Base-by-base conservation (phyloP, 805 yeast genomes). In the Metschnikowia drakensbergensis region DNA sequence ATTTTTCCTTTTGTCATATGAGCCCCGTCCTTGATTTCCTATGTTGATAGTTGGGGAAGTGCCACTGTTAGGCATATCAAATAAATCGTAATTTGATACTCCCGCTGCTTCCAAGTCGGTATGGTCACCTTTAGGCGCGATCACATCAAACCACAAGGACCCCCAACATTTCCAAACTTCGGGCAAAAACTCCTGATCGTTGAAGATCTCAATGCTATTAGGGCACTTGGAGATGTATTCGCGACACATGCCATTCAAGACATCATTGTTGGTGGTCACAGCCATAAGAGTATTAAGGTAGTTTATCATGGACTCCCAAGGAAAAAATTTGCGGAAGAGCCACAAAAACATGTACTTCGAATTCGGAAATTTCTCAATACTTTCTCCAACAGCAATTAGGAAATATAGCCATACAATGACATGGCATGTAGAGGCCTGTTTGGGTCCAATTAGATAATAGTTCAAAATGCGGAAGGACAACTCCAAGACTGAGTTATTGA, bases 151-250 rank as follows among this genome's bases (percentile, higher is more conserved):
- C 92, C 94, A 86, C 37, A 87, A 62, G 0, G 89, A 79, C 2
- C 95, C 95, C 89, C 92, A 86, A 58, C 90, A 82, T 60, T 83
- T 83, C 91, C 91, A 86, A 22, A 83, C 85, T 64, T 87, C 95
- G 37, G 86, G 81, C 43, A 86, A 67, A 38, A 72, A 77, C 61
- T 86, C 92, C 60, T 79, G 75, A 42, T 77, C 71, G 53, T 80
- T 75, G 56, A 81, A 82, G 54, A 76, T 63, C 4, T 72, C 68
- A n/a, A 84, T 53, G 37, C 74, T 63, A 44, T 72, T 68, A 0
- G 71, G 67, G n/a, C 71, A 58, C 5, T 62, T 35, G 2, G 37
- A 38, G 29, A 59, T 48, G 48, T 59, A 59, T 28, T 58, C 55
- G 17, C 62, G 53, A 41, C 63, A 62, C 44, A 50, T 48, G 13